Evolutionary conservation across 2,329 filamentous ascomycete genomes (phyloP).

Genomic region (Trichoderma harzianum): DNA sequence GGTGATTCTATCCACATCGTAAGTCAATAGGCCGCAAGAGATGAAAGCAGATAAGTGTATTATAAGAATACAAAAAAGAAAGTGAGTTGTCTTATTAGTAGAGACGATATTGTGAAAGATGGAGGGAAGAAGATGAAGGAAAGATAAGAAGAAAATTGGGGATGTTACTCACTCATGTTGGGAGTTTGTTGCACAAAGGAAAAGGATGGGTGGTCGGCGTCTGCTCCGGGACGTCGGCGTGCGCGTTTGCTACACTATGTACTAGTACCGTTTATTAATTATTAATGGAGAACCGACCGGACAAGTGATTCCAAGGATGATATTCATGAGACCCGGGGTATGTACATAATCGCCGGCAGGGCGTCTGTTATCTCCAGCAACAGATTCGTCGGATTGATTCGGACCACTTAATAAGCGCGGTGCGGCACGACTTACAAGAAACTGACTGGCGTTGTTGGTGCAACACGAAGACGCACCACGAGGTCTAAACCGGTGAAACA

Average conservation of each 20-base stretch:
- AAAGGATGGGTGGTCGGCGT: background rate
- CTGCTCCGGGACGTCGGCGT: constrained; percentile 1
- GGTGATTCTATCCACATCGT: constrained; percentile 3
- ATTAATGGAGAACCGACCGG: background rate
- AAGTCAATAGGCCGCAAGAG: background rate
- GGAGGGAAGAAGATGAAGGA: background rate
- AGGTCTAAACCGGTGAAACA: background rate
- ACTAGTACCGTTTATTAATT: background rate
- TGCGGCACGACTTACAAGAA: background rate
- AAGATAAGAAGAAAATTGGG: background rate
- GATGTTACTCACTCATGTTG: constrained; percentile 1
- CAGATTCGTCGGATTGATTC: background rate
- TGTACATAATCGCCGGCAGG: background rate
- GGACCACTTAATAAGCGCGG: background rate
- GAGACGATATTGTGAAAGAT: background rate
- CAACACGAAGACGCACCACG: background rate
- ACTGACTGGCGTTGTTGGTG: background rate
- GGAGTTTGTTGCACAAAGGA: background rate
- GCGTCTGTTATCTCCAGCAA: constrained; percentile 7
- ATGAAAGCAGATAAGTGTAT: background rate
- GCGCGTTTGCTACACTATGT: background rate
- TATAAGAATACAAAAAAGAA: background rate
- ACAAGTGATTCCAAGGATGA: background rate
- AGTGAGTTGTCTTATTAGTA: background rate
- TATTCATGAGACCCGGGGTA: background rate